Evolutionary conservation across 179 eudicot species (phyloP).

Genomic region (Heliamphora pulchella): DNA sequence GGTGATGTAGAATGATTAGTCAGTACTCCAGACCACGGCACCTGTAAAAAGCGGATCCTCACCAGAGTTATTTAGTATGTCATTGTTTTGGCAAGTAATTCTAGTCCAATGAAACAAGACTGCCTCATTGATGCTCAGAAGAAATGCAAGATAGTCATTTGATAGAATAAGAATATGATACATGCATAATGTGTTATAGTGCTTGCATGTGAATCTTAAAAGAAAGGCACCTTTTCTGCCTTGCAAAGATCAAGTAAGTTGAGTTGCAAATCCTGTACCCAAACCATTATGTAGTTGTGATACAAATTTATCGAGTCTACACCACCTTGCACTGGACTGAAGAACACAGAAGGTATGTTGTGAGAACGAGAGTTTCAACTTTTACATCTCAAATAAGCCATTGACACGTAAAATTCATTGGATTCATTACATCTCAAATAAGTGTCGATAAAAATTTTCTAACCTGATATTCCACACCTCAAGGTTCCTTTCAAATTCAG

Average conservation of each 20-base stretch:
- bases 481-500: conserved; percentile 76
- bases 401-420: no score
- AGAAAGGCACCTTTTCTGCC: conserved; percentile 64
- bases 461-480: conserved; percentile 76
- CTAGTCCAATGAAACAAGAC: neutral
- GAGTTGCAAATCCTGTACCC: conserved; percentile 81
- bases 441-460: conserved; percentile 7
- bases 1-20: conserved; percentile 78
- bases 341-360: conserved; percentile 15
- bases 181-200: neutral
- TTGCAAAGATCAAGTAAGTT: conserved; percentile 64
- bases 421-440: no score
- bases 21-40: conserved; percentile 63
- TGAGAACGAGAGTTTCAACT: conserved; percentile 12
- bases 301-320: conserved; percentile 57
- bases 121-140: neutral
- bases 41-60: conserved; percentile 30
- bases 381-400: neutral
- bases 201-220: neutral
- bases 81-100: neutral
- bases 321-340: conserved; percentile 63
- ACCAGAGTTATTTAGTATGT: neutral
- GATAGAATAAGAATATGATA: neutral
- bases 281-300: conserved; percentile 67
- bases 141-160: neutral